These are phyloP conservation scores for Parathielavia hyrcaniae DNA, from an alignment of 495 filamentous ascomycete species.

Conservation along the genomic window DNA sequence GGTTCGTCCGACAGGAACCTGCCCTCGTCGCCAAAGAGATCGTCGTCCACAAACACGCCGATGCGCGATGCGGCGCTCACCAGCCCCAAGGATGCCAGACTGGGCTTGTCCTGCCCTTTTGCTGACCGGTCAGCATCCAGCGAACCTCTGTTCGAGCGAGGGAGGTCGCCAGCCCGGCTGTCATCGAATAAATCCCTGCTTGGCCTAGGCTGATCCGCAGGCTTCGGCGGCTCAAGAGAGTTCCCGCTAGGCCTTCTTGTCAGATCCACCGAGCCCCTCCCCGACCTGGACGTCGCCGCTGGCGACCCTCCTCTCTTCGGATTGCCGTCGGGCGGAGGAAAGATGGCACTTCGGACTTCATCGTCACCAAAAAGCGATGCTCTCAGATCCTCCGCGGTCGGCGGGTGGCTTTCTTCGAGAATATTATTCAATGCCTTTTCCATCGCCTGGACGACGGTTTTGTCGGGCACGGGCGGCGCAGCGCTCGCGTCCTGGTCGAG, in stretches of 20 bases:
- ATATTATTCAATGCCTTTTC: conserved; percentile 92
- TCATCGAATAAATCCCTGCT: conserved; percentile 53
- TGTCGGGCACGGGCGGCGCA: conserved; percentile 42
- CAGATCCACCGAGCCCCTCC: conserved; percentile 54
- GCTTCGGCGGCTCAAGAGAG: neutral
- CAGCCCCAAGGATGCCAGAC: conserved; percentile 82
- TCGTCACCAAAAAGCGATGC: conserved; percentile 50
- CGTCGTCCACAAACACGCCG: conserved; percentile 86
- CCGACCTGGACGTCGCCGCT: conserved; percentile 20
- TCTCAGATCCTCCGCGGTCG: conserved; percentile 58
- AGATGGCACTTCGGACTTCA: conserved; percentile 43
- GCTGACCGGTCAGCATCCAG: conserved; percentile 44
- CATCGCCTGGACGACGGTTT: conserved; percentile 78
- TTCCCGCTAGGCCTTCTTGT: conserved; percentile 4
- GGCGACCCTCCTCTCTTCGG: conserved; percentile 29
- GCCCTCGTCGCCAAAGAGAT: conserved; percentile 87
- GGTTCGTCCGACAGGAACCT: conserved; percentile 80
- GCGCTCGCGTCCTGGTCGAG: conserved; percentile 42
- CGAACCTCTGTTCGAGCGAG: conserved; percentile 45
- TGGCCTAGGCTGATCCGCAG: conserved; percentile 18
- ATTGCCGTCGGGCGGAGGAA: conserved; percentile 42
- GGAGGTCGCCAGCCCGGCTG: conserved; percentile 10
- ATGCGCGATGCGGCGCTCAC: conserved; percentile 72
- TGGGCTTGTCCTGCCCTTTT: conserved; percentile 65
- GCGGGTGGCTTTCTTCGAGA: conserved; percentile 61